These are phyloP conservation scores for Turnera subulata DNA, from an alignment of 345 rosid species.

Conservation along the genomic window DNA sequence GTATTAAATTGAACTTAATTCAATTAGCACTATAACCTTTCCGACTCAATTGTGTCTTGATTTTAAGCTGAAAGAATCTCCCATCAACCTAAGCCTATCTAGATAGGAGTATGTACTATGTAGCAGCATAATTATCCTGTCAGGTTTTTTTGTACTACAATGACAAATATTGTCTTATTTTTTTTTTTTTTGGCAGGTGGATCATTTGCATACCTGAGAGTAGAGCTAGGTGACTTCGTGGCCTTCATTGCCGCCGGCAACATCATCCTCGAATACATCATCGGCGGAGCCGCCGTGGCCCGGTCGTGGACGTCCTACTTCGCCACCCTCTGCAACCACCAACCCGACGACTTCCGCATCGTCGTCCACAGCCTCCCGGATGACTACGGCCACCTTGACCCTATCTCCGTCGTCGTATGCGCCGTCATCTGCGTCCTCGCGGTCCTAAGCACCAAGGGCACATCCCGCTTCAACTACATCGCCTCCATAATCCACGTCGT, in stretches of 20 bases:
- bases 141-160: too few relatives aligned
- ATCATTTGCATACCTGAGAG: slow-evolving; percentile 81
- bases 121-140: too few relatives aligned
- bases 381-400: slow-evolving; percentile 64
- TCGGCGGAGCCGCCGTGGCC: slow-evolving; percentile 74
- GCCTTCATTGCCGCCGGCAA: slow-evolving; percentile 91
- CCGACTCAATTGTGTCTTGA: too few relatives aligned
- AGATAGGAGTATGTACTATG: too few relatives aligned
- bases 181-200: slow-evolving; percentile 40
- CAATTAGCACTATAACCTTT: too few relatives aligned
- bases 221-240: slow-evolving; percentile 86
- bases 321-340: slow-evolving; percentile 72
- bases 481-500: slow-evolving; percentile 63
- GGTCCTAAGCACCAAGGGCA: slow-evolving; percentile 65
- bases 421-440: slow-evolving; percentile 48
- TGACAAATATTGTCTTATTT: too few relatives aligned
- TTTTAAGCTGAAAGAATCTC: too few relatives aligned
- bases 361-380: slow-evolving; percentile 38
- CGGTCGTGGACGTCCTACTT: slow-evolving; percentile 86
- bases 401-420: slow-evolving; percentile 54
- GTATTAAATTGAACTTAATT: too few relatives aligned
- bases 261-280: slow-evolving; percentile 64
- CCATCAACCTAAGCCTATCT: too few relatives aligned
- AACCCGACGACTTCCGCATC: slow-evolving; percentile 63
- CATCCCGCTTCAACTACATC: slow-evolving; percentile 65